Conservation (phyloP, 2,329 filamentous ascomycete species). For the Xylariaceae sp. region DNA sequence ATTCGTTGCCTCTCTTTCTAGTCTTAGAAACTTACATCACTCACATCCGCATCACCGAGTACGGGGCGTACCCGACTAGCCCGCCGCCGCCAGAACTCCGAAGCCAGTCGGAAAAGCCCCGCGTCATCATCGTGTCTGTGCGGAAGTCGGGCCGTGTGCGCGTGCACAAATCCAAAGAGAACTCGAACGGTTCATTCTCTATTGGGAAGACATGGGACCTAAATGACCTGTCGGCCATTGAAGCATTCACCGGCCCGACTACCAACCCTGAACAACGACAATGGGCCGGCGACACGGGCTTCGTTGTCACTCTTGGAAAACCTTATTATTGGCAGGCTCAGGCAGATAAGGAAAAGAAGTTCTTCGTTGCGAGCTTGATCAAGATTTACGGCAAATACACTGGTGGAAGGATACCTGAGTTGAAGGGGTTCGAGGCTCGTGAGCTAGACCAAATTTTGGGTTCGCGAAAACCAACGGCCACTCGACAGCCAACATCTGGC, state of each 20-base stretch:
- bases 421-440: constrained; percentile 74
- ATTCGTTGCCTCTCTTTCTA: constrained; percentile 31
- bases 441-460: constrained; percentile 74
- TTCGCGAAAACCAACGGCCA: constrained; percentile 39
- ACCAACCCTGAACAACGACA: constrained; percentile 55
- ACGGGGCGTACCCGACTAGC: constrained; percentile 71
- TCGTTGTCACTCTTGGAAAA: constrained; percentile 83
- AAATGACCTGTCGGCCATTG: constrained; percentile 78
- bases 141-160: constrained; percentile 87
- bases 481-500: constrained; percentile 24
- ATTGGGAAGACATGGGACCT: constrained; percentile 98
- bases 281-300: constrained; percentile 80
- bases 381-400: constrained; percentile 98
- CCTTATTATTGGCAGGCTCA: constrained; percentile 96
- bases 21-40: constrained; percentile 95
- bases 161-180: constrained; percentile 96
- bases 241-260: constrained; percentile 66
- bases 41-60: constrained; percentile 87
- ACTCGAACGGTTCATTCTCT: constrained; percentile 86
- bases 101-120: constrained; percentile 72
- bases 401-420: constrained; percentile 70
- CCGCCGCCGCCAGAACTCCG: constrained; percentile 77
- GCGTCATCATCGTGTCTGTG: constrained; percentile 89
- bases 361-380: constrained; percentile 92
- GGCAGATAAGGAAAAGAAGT: constrained; percentile 94